Percentiles rank a stretch among this genome's conserved stretches.
Conservation (phyloP, 2,329 filamentous ascomycete genomes). For the Huntiella abstrusa region DNA sequence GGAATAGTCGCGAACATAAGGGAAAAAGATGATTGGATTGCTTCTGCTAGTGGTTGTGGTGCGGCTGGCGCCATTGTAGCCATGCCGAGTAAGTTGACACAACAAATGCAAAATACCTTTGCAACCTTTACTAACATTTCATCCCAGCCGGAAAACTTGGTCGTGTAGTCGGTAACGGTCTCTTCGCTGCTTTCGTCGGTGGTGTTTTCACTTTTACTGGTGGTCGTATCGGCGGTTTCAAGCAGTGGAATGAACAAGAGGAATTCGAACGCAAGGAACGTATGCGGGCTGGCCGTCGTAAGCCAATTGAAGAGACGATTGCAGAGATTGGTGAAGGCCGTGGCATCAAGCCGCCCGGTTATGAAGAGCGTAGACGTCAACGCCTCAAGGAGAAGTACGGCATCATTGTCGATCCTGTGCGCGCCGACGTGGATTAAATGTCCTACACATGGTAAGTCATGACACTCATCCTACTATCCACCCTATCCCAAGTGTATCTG, state of each 20-base stretch:
- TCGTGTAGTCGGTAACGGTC: slow-evolving; percentile 49
- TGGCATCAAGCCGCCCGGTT: slow-evolving; percentile 65
- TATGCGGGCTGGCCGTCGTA: slow-evolving; percentile 52
- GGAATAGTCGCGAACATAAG: slow-evolving; percentile 67
- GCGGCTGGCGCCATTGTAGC: slow-evolving; percentile 55
- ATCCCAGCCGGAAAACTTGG: slow-evolving; percentile 36
- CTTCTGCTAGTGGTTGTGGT: slow-evolving; percentile 58
- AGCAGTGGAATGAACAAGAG: slow-evolving; percentile 32
- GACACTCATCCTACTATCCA: slow-evolving; percentile 10
- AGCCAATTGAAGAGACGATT: slow-evolving; percentile 62
- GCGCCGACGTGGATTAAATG: slow-evolving; percentile 25
- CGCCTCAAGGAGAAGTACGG: slow-evolving; percentile 76
- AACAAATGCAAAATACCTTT: neutral
- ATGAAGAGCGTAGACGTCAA: slow-evolving; percentile 65
- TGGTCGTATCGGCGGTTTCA: slow-evolving; percentile 23
- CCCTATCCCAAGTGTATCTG: slow-evolving; percentile 16
- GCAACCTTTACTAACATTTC: slow-evolving; percentile 6
- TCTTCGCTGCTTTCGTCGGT: slow-evolving; percentile 35
- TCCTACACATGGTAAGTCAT: slow-evolving; percentile 13
- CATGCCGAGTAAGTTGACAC: slow-evolving; percentile 40
- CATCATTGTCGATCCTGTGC: slow-evolving; percentile 57
- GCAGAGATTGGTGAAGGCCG: slow-evolving; percentile 69
- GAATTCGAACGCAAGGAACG: slow-evolving; percentile 62
- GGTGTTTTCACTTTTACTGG: slow-evolving; percentile 51
- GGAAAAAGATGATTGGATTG: slow-evolving; percentile 63